phyloP scores from a whole-genome alignment of 106 monocot species.

The Allium fistulosum region DNA sequence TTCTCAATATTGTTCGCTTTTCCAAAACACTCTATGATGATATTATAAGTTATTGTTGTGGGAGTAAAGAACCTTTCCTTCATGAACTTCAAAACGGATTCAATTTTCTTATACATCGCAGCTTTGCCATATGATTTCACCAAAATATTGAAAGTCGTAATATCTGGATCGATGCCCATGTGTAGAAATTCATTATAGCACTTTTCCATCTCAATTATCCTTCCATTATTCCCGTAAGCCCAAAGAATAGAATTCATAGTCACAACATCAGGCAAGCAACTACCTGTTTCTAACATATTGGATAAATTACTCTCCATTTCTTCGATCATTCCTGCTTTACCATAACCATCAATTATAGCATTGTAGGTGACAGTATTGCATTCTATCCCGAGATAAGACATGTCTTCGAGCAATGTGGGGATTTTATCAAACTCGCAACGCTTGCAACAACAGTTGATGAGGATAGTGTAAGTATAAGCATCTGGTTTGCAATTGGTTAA shows the following conservation, averaged over 20 bases:
- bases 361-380: constrained; percentile 68
- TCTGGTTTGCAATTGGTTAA: constrained; percentile 72
- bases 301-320: constrained; percentile 66
- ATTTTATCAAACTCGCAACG: constrained; percentile 52
- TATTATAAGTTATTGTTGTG: constrained; percentile 58
- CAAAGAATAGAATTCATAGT: constrained; percentile 80
- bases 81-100: constrained; percentile 59
- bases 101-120: constrained; percentile 56
- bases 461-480: constrained; percentile 68
- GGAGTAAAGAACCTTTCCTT: constrained; percentile 72
- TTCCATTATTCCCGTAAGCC: constrained; percentile 58
- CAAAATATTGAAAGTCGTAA: constrained; percentile 81
- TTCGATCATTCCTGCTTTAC: constrained; percentile 65
- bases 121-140: constrained; percentile 78
- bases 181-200: constrained; percentile 73
- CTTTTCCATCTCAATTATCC: constrained; percentile 66
- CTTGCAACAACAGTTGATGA: constrained; percentile 64
- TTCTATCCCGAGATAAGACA: constrained; percentile 68
- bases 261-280: constrained; percentile 54
- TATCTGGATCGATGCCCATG: constrained; percentile 79
- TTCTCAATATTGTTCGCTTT: constrained; percentile 55
- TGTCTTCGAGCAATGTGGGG: constrained; percentile 50
- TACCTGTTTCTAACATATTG: constrained; percentile 67
- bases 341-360: constrained; percentile 81
- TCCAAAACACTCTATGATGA: constrained; percentile 76